Base-by-base conservation (phyloP, 148 eudicot species). In the Rhododendron henanense region DNA sequence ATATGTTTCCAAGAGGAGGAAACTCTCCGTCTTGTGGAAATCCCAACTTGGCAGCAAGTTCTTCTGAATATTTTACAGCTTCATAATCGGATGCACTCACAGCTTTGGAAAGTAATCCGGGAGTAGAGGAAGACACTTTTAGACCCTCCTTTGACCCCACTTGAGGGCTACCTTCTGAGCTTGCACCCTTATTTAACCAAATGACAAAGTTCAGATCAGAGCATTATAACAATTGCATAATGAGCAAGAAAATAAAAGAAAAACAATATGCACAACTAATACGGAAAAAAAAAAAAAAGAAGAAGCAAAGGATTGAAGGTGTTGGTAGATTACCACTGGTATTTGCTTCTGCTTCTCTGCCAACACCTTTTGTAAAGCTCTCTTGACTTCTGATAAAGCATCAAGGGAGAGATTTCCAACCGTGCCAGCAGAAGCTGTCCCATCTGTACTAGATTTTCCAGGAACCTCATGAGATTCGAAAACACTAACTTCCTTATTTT, bases 381-480 rank as follows among this genome's bases (percentile, higher is more conserved):
- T 91, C 91, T 93, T 95, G 85, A 96, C 97, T 93, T 92, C 92
- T 69, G 96, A 93, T 88, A 95, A 91, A 89, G 92, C 94, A 88
- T 94, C 97, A 90, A 92, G 97, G 85, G 98, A 94, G 48, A 92
- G 79, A 83, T 89, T 92, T 86, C 90, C 94, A 90, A 89, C 92
- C 90, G 90, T 92, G 85, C 93, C 92, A 90, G 93, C 92, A 87
- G 94, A 78, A 87, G 94, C 75, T 85, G 94, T 85, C 91, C 96
- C 97, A 96, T 96, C 98, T 95, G 98, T 96, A 95, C 98, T 96
- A 90, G 96, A 96, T 92, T 95, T 95, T 90, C 95, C 97, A 94
- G 94, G 93, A 94, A 94, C 93, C 98, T 92, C 97, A 93, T 96
- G 96, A 96, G 97, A 96, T 91, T 98, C 91, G 96, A 89, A 92